Percentiles rank a stretch among this genome's conserved stretches.
These are phyloP conservation scores for Cymodocea nodosa DNA, from an alignment of 116 monocot species.

Conservation along the genomic window DNA sequence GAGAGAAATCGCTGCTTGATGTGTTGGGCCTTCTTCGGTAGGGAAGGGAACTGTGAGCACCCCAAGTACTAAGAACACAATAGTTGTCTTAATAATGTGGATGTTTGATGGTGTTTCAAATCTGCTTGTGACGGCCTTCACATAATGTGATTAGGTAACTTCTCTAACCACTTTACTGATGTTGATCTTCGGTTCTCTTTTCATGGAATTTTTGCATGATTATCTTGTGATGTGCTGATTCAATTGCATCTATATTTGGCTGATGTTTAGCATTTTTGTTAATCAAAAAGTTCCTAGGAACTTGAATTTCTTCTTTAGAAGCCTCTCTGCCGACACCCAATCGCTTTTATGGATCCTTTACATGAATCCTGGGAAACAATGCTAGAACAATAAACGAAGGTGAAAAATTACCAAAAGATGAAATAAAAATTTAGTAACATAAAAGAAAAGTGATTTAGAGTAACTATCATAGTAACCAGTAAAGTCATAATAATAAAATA, in stretches of 20 bases:
- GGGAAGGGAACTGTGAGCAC: conserved; percentile 76
- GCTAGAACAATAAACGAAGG: background rate
- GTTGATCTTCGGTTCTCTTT: conserved; percentile 86
- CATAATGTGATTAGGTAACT: conserved; percentile 47
- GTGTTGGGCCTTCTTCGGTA: conserved; percentile 97
- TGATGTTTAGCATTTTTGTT: conserved; percentile 78
- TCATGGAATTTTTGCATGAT: conserved; percentile 82
- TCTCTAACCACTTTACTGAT: conserved; percentile 70
- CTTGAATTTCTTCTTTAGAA: conserved; percentile 98
- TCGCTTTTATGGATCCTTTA: conserved; percentile 79
- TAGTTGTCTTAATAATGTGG: conserved; percentile 56
- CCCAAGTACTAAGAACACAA: conserved; percentile 55
- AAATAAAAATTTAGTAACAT: background rate
- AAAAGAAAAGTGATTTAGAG: background rate
- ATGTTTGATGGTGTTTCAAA: conserved; percentile 63
- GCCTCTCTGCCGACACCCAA: conserved; percentile 88
- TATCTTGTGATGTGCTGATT: conserved; percentile 93
- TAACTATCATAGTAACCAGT: too few relatives aligned
- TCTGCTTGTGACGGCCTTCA: conserved; percentile 57
- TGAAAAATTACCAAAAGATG: background rate
- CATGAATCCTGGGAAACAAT: conserved; percentile 74
- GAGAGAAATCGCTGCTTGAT: conserved; percentile 86
- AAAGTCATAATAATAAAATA: too few relatives aligned
- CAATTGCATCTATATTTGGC: conserved; percentile 90
- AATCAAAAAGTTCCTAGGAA: conserved; percentile 79